phyloP scores from a whole-genome alignment of 2,329 filamentous ascomycete genomes.

The Penicillium oxalicum region DNA sequence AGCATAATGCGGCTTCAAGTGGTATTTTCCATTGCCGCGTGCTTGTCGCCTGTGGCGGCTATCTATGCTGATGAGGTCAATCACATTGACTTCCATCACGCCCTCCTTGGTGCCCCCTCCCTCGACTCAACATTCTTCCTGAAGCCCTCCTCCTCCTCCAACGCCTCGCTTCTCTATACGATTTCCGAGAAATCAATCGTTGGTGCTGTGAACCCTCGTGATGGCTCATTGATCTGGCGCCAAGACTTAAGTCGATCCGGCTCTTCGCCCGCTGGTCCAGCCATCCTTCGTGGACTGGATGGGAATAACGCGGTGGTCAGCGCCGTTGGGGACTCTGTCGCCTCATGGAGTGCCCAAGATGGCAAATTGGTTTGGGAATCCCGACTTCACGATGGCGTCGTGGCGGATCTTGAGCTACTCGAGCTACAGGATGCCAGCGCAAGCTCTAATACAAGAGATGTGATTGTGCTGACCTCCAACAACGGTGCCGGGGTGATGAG shows the following conservation, averaged over 20 bases:
- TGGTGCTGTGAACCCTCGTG: conserved; percentile 83
- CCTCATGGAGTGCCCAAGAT: conserved; percentile 76
- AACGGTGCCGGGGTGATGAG: conserved; percentile 53
- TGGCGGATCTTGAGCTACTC: conserved; percentile 61
- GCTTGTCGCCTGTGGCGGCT: conserved; percentile 51
- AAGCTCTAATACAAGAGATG: conserved; percentile 50
- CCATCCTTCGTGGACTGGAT: conserved; percentile 64
- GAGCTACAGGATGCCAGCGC: conserved; percentile 56
- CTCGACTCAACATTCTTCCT: conserved; percentile 90
- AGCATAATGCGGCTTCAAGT: conserved; percentile 39
- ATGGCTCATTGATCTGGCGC: conserved; percentile 79
- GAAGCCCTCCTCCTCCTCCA: conserved; percentile 71
- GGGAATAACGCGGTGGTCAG: conserved; percentile 72
- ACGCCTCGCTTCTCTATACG: conserved; percentile 85
- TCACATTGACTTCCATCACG: conserved; percentile 87
- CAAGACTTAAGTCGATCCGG: conserved; percentile 58
- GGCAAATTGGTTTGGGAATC: conserved; percentile 73
- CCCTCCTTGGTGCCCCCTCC: conserved; percentile 77
- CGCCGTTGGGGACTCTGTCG: conserved; percentile 63
- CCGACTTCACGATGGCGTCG: conserved; percentile 47
- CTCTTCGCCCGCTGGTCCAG: conserved; percentile 13
- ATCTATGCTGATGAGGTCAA: conserved; percentile 88
- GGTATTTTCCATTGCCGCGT: conserved; percentile 39
- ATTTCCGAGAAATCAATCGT: conserved; percentile 77
- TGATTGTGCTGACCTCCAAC: conserved; percentile 61